phyloP scores from a whole-genome alignment of 169 alveolate species.

The Plasmodium billcollinsi region DNA sequence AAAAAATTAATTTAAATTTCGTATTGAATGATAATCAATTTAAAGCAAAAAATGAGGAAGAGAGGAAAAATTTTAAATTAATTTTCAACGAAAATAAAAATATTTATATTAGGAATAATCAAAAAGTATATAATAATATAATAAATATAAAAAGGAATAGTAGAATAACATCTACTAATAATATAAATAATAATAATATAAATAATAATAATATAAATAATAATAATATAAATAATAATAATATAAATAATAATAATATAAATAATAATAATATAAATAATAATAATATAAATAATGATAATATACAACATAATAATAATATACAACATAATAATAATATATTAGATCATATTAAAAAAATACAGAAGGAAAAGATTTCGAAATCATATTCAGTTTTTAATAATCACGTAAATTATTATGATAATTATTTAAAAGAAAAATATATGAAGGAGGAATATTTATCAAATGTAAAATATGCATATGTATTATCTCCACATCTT shows the following conservation, averaged over 20 bases:
- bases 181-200: no score
- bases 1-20: slow-evolving; percentile 26
- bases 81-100: slow-evolving; percentile 2
- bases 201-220: not conserved
- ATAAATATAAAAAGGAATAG: not conserved
- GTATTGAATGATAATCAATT: slow-evolving; percentile 15
- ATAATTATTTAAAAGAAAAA: slow-evolving; percentile 62
- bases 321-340: not conserved
- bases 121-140: not conserved
- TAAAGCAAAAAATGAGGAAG: slow-evolving; percentile 7
- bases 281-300: not conserved
- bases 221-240: not conserved
- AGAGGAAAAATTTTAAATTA: slow-evolving; percentile 7
- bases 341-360: slow-evolving; percentile 19
- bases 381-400: slow-evolving; percentile 26
- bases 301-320: not conserved
- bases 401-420: slow-evolving; percentile 56
- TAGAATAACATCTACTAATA: not conserved
- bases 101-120: not conserved
- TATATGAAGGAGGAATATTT: slow-evolving; percentile 18
- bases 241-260: not conserved
- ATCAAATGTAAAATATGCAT: no score
- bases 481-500: no score
- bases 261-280: no score
- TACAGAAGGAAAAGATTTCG: slow-evolving; percentile 20